These are phyloP conservation scores for Salvia splendens DNA, from an alignment of 257 asterid genomes.

Conservation along the genomic window DNA sequence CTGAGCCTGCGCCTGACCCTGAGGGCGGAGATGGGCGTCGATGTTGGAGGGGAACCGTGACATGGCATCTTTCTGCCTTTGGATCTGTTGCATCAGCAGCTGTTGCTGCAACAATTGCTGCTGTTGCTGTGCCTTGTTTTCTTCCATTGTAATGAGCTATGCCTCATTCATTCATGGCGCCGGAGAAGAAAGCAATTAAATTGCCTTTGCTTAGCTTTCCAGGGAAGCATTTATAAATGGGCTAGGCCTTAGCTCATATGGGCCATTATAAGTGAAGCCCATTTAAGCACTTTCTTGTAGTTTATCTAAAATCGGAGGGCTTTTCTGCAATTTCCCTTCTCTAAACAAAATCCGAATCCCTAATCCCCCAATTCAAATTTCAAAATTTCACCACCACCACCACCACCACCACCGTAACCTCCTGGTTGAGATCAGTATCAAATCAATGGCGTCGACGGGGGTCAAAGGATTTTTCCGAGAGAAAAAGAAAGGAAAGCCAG, in stretches of 20 bases:
- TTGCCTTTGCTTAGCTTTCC: not conserved
- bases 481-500: conserved; percentile 55
- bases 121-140: conserved; percentile 38
- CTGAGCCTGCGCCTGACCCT: conserved; percentile 28
- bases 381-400: conserved; percentile 6
- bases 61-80: conserved; percentile 80
- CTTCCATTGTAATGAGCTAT: conserved; percentile 31
- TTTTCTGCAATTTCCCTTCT: not conserved
- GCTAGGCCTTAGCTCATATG: not conserved
- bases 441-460: conserved; percentile 47
- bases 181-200: not conserved
- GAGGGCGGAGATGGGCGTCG: conserved; percentile 95
- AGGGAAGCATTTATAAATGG: not conserved
- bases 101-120: conserved; percentile 45
- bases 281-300: no score
- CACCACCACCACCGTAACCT: not conserved
- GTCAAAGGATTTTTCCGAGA: conserved; percentile 75
- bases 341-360: not conserved
- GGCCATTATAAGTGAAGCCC: conserved; percentile 1
- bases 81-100: conserved; percentile 41
- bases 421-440: not conserved
- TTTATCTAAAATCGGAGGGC: no score
- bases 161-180: not conserved
- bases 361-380: conserved; percentile 15
- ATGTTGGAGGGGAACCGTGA: conserved; percentile 95